Conservation (phyloP, 257 asterid species). For the Osmanthus fragrans region DNA sequence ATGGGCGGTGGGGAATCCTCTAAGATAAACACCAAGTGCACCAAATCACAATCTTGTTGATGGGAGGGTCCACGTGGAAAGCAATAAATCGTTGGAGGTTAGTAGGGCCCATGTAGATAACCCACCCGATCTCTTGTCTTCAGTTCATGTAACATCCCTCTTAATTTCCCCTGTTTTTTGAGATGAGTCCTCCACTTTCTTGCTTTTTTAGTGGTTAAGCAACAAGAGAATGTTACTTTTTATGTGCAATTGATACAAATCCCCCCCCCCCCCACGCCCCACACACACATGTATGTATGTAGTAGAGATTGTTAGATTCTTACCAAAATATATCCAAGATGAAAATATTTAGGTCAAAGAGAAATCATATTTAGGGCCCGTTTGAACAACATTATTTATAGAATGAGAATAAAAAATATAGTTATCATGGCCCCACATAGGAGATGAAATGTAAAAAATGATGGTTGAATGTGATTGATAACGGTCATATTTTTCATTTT, state of each 20-base stretch:
- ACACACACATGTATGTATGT: too few species aligned
- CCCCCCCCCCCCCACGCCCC: too few species aligned
- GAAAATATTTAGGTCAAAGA: too few species aligned
- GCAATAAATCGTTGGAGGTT: slow-evolving; percentile 3
- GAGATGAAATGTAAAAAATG: too few species aligned
- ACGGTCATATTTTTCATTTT: too few species aligned
- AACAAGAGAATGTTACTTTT: neutral
- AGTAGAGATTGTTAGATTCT: too few species aligned
- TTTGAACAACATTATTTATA: too few species aligned
- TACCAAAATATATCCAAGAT: too few species aligned
- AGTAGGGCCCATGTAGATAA: slow-evolving; percentile 14
- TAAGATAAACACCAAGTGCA: neutral
- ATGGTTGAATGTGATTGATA: too few species aligned
- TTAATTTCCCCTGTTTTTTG: neutral
- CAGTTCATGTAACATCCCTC: slow-evolving; percentile 9
- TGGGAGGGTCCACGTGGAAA: slow-evolving; percentile 46
- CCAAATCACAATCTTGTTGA: slow-evolving; percentile 36
- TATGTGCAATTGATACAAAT: neutral
- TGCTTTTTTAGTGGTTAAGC: neutral
- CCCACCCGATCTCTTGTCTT: slow-evolving; percentile 1
- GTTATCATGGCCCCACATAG: too few species aligned
- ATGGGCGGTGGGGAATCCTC: slow-evolving; percentile 20
- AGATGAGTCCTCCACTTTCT: neutral
- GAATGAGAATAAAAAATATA: too few species aligned
- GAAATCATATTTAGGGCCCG: too few species aligned